Percentiles rank a stretch among this genome's conserved stretches.
These are phyloP conservation scores for Didymosphaeria variabile DNA, from an alignment of 2,329 filamentous ascomycete genomes.

Conservation along the genomic window DNA sequence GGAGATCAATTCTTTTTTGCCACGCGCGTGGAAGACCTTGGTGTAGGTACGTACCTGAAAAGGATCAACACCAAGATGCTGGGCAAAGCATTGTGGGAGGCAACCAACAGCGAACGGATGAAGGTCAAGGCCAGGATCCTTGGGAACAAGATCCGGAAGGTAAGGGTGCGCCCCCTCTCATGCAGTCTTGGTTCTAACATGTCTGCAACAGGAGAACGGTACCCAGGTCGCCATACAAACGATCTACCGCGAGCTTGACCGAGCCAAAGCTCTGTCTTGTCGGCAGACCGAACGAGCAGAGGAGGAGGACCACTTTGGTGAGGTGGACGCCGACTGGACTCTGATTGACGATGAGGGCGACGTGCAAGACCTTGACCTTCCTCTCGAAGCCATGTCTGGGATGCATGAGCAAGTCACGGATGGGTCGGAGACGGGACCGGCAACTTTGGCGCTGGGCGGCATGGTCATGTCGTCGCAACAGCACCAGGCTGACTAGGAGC, in stretches of 20 bases:
- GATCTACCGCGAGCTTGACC: constrained; percentile 94
- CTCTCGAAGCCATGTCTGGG: constrained; percentile 29
- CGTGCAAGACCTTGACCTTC: constrained; percentile 29
- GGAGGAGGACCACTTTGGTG: constrained; percentile 55
- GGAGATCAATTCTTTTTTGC: constrained; percentile 98
- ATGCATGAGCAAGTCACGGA: constrained; percentile 29
- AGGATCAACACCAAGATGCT: constrained; percentile 89
- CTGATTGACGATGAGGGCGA: constrained; percentile 74
- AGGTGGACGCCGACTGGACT: constrained; percentile 88
- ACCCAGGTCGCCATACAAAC: constrained; percentile 90
- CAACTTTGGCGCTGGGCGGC: constrained; percentile 40
- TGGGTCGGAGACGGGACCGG: constrained; percentile 29
- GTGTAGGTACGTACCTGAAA: constrained; percentile 88
- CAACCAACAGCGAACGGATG: constrained; percentile 89
- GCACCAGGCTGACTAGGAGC: not conserved
- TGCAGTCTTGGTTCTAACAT: constrained; percentile 13
- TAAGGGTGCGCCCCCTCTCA: constrained; percentile 56
- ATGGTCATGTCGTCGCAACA: constrained; percentile 31
- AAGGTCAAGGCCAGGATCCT: constrained; percentile 83
- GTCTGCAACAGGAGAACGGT: constrained; percentile 75
- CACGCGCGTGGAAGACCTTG: constrained; percentile 86
- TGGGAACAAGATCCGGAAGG: constrained; percentile 86
- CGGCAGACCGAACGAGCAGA: constrained; percentile 53
- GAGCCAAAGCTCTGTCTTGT: constrained; percentile 84
- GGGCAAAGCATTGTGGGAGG: constrained; percentile 87